A percentile compares a stretch with the other conserved stretches of the same genome.
phyloP scores from a whole-genome alignment of 148 eudicot genomes.

The Amaranthus hypochondriacus region DNA sequence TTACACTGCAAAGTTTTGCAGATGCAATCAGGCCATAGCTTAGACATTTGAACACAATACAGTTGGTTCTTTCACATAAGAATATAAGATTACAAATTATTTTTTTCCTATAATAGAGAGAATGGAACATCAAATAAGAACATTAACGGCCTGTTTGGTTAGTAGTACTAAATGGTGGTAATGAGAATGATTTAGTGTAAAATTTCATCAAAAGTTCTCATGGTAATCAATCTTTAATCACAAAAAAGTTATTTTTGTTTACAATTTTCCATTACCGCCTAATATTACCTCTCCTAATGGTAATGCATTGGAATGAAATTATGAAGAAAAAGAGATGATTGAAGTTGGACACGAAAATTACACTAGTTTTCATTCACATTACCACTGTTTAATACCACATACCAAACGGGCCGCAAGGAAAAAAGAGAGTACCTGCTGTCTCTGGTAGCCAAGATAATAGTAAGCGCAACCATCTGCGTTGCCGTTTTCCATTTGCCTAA shows the following conservation, averaged over 20 bases:
- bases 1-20: slow-evolving; percentile 43
- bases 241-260: too few species aligned
- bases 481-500: slow-evolving; percentile 99
- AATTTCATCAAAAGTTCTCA: too few species aligned
- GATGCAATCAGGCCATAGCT: background rate
- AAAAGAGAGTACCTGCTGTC: slow-evolving; percentile 57
- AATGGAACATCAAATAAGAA: too few species aligned
- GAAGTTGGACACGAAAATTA: background rate
- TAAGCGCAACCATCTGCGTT: slow-evolving; percentile 87
- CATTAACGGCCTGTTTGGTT: too few species aligned
- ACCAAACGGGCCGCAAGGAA: slow-evolving; percentile 12
- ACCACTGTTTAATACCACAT: background rate
- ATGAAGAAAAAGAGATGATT: background rate
- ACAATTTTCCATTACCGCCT: too few species aligned
- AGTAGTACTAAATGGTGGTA: too few species aligned
- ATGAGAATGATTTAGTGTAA: too few species aligned
- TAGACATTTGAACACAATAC: background rate
- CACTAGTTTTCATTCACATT: too few species aligned
- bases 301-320: background rate
- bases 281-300: background rate
- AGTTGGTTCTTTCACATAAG: too few species aligned
- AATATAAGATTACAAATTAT: too few species aligned
- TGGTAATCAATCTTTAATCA: too few species aligned
- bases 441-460: slow-evolving; percentile 74
- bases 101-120: too few species aligned